Evolutionary conservation across 768 basidiomycete species (phyloP).

Genomic region (Leccinum boreale): DNA sequence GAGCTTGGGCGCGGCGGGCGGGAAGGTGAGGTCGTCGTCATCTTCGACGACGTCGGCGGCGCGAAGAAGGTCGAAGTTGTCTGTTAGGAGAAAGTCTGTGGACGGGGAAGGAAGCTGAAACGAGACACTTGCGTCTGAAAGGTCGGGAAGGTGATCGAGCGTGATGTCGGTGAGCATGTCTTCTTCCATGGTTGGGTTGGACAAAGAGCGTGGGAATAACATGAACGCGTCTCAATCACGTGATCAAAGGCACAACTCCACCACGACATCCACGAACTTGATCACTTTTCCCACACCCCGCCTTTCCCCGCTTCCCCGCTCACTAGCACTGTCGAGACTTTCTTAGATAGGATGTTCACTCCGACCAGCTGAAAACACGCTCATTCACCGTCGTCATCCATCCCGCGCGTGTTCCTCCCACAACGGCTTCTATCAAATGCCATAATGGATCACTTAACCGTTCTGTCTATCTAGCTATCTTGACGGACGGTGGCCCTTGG

Average conservation of each 20-base stretch:
- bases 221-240: conserved; percentile 29
- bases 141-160: conserved; percentile 52
- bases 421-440: conserved; percentile 13
- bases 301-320: conserved; percentile 25
- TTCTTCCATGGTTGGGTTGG: neutral
- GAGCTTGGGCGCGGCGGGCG: conserved; percentile 29
- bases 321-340: neutral
- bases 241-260: conserved; percentile 15
- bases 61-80: conserved; percentile 37
- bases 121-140: conserved; percentile 40
- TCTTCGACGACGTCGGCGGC: conserved; percentile 23
- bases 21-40: conserved; percentile 35
- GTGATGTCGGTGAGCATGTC: conserved; percentile 41
- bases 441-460: conserved; percentile 10
- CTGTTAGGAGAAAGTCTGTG: conserved; percentile 37
- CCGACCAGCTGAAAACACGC: conserved; percentile 7
- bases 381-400: conserved; percentile 1
- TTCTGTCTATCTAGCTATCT: neutral
- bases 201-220: conserved; percentile 21
- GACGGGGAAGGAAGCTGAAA: conserved; percentile 47
- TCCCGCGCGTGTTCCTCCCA: conserved; percentile 16
- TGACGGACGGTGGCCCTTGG: conserved; percentile 6
- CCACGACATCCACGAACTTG: no score
- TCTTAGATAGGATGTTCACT: neutral
- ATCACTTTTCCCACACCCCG: conserved; percentile 7